Conservation (phyloP, 179 eudicot species). For the Monotropa hypopitys region DNA sequence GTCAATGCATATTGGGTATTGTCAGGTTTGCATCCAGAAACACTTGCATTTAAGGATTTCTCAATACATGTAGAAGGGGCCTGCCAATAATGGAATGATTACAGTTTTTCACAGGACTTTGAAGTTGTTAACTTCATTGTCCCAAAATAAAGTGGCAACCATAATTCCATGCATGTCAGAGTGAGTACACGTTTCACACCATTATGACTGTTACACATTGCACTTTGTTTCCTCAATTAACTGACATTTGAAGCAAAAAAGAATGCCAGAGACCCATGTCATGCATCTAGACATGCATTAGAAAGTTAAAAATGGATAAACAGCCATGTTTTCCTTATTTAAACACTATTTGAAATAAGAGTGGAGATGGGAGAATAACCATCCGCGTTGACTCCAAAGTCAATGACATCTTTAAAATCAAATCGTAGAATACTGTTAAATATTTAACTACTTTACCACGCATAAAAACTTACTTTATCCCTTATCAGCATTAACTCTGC, state of each 20-base stretch:
- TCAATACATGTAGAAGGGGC: neutral
- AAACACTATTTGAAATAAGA: neutral
- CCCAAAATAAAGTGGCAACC: neutral
- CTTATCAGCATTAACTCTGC: conserved; percentile 51
- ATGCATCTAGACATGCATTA: neutral
- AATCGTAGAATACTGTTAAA: neutral
- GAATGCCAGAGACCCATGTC: neutral
- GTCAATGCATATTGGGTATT: neutral
- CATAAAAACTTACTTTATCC: conserved; percentile 50
- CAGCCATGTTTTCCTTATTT: neutral
- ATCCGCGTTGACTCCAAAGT: neutral
- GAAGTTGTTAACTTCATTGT: neutral
- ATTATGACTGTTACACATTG: neutral
- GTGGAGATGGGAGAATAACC: neutral
- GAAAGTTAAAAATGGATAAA: neutral
- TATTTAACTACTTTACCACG: neutral
- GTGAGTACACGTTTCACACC: neutral
- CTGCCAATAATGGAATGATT: neutral
- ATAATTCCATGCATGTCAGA: neutral
- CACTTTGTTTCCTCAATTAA: neutral
- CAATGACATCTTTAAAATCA: neutral
- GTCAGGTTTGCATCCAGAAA: neutral
- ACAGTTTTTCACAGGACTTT: neutral
- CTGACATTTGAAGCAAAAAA: neutral
- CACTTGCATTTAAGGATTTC: neutral